phyloP scores from a whole-genome alignment of 441 rosid genomes.

The Eugenia klotzschiana region DNA sequence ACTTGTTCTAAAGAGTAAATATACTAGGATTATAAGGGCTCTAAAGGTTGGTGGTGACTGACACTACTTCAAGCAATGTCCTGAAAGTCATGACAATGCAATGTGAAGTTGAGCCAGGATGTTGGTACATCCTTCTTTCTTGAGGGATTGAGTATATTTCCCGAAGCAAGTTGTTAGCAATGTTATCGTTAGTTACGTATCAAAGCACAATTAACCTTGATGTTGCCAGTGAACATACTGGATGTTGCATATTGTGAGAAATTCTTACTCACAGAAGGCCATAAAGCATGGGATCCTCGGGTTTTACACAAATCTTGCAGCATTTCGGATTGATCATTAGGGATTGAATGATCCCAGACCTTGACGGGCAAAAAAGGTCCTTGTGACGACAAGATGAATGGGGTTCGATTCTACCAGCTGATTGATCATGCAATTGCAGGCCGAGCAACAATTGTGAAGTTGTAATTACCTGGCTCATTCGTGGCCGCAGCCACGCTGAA shows the following conservation, averaged over 20 bases:
- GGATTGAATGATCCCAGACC: not conserved
- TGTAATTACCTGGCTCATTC: conserved; percentile 38
- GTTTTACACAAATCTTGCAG: not conserved
- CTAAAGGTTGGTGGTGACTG: not conserved
- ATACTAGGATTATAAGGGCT: not conserved
- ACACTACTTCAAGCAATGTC: not conserved
- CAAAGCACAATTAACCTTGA: not conserved
- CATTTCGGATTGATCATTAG: not conserved
- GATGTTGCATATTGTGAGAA: not conserved
- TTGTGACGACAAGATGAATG: not conserved
- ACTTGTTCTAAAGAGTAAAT: not conserved
- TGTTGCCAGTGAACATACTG: not conserved
- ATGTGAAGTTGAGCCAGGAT: not conserved
- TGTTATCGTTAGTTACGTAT: not conserved
- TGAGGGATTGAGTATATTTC: not conserved
- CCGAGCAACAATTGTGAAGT: not conserved
- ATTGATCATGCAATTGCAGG: not conserved
- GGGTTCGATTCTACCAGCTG: not conserved
- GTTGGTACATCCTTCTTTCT: not conserved
- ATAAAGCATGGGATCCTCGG: not conserved
- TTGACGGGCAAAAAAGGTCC: not conserved
- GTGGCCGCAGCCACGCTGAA: conserved; percentile 36
- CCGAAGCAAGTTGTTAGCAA: not conserved
- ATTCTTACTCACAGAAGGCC: not conserved
- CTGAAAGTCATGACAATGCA: not conserved